Conservation (phyloP, 106 monocot genomes). For the Iris macrosiphon region DNA sequence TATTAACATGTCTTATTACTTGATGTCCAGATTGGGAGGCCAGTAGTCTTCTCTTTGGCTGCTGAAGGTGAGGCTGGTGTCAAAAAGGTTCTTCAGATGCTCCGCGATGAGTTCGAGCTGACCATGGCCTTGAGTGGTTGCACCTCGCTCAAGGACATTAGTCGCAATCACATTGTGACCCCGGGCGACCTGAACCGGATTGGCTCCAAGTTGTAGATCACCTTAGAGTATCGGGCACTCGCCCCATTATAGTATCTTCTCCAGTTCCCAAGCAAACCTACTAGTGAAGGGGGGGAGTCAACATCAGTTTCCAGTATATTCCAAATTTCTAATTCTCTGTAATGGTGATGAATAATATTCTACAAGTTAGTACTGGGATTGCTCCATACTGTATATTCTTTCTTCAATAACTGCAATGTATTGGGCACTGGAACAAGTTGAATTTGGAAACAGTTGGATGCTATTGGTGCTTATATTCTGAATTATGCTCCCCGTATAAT, state of each 20-base stretch:
- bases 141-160: constrained; percentile 73
- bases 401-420: too few species aligned
- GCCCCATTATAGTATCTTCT: too few species aligned
- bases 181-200: constrained; percentile 19
- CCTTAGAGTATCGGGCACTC: neutral
- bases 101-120: constrained; percentile 84
- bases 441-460: too few species aligned
- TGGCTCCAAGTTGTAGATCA: constrained; percentile 43
- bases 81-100: constrained; percentile 82
- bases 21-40: constrained; percentile 89
- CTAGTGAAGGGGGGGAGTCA: neutral
- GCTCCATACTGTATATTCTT: too few species aligned
- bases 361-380: neutral
- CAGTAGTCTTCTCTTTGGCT: constrained; percentile 74
- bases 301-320: neutral
- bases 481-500: too few species aligned
- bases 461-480: too few species aligned
- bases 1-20: too few species aligned
- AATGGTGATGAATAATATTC: neutral
- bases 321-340: neutral
- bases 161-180: constrained; percentile 75
- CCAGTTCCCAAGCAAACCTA: neutral
- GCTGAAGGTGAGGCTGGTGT: constrained; percentile 89
- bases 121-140: constrained; percentile 89
- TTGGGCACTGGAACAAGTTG: too few species aligned